These are phyloP conservation scores for Cryphonectria radicalis DNA, from an alignment of 2,329 filamentous ascomycete species.

Conservation along the genomic window DNA sequence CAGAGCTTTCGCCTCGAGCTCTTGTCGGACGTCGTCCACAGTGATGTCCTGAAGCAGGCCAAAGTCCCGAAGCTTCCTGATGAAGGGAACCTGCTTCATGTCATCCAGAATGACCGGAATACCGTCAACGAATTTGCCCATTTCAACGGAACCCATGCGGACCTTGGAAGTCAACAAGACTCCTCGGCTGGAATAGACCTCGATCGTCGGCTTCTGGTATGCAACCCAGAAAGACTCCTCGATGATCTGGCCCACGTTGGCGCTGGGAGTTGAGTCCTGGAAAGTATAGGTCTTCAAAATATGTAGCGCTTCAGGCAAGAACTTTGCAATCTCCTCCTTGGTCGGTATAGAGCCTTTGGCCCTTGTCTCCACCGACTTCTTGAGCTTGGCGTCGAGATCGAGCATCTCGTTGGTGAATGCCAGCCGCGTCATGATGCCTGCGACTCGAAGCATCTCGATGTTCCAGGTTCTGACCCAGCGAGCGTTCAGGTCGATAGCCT, in stretches of 20 bases:
- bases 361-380: conserved; percentile 38
- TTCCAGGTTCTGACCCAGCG: conserved; percentile 96
- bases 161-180: conserved; percentile 84
- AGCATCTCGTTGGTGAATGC: conserved; percentile 88
- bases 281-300: conserved; percentile 88
- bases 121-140: conserved; percentile 77
- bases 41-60: conserved; percentile 88
- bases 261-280: conserved; percentile 85
- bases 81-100: conserved; percentile 74
- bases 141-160: conserved; percentile 71
- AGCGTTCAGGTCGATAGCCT: conserved; percentile 95
- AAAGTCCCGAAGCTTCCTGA: conserved; percentile 80
- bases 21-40: conserved; percentile 80
- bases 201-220: conserved; percentile 79
- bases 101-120: conserved; percentile 85
- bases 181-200: conserved; percentile 86
- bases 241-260: conserved; percentile 80
- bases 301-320: conserved; percentile 80
- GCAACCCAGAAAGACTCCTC: conserved; percentile 97
- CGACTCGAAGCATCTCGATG: conserved; percentile 85
- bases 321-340: conserved; percentile 65
- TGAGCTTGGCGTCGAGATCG: conserved; percentile 68
- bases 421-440: conserved; percentile 86
- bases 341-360: conserved; percentile 56
- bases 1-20: conserved; percentile 81